phyloP scores from a whole-genome alignment of 257 asterid species.

The Gentiana straminea region DNA sequence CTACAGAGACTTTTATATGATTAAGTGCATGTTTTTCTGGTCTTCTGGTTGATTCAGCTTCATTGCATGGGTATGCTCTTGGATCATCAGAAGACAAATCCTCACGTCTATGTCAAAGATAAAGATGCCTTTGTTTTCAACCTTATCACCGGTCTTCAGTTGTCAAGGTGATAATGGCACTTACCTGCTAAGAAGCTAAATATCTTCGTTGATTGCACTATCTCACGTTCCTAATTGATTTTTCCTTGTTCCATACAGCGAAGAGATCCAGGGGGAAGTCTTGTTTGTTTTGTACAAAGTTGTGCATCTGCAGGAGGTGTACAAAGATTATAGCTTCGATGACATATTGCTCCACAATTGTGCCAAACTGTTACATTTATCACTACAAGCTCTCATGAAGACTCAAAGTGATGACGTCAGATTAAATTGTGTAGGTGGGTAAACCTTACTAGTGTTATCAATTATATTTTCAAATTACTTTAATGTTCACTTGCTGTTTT shows the following conservation, averaged over 20 bases:
- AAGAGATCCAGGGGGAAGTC: slow-evolving; percentile 87
- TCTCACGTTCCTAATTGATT: slow-evolving; percentile 4
- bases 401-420: slow-evolving; percentile 85
- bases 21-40: no score
- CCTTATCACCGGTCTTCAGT: slow-evolving; percentile 78
- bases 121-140: slow-evolving; percentile 57
- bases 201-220: slow-evolving; percentile 9
- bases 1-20: no score
- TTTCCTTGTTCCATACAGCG: slow-evolving; percentile 39
- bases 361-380: slow-evolving; percentile 54
- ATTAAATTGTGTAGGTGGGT: slow-evolving; percentile 69
- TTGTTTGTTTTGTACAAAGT: slow-evolving; percentile 64
- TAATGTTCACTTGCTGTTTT: not conserved
- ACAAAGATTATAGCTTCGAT: slow-evolving; percentile 30
- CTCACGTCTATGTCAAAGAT: slow-evolving; percentile 42
- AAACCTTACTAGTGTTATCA: slow-evolving; percentile 8
- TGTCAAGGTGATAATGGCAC: slow-evolving; percentile 55
- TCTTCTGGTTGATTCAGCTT: slow-evolving; percentile 41
- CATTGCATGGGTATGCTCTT: slow-evolving; percentile 87
- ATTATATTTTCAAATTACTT: not conserved
- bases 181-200: slow-evolving; percentile 7
- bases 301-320: slow-evolving; percentile 39
- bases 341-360: slow-evolving; percentile 38
- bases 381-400: slow-evolving; percentile 75
- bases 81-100: slow-evolving; percentile 42